Evolutionary conservation across 2,329 filamentous ascomycete genomes (phyloP).

Genomic region (Colletotrichum camelliae): DNA sequence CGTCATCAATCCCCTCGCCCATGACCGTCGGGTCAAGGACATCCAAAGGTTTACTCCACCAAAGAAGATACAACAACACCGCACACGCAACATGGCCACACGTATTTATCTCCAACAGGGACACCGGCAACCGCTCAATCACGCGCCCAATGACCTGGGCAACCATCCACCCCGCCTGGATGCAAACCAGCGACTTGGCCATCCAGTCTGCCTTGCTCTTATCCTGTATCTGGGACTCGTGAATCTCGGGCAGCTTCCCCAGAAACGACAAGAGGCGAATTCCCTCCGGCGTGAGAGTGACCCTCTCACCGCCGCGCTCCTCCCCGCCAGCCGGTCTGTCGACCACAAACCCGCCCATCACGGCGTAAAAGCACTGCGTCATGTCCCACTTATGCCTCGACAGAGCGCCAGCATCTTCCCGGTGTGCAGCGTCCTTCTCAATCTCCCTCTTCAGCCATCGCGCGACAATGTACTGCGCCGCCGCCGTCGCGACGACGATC

Average conservation of each 20-base stretch:
- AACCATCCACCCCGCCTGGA: slow-evolving; percentile 43
- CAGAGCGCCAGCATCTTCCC: neutral
- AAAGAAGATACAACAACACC: slow-evolving; percentile 35
- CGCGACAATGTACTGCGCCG: slow-evolving; percentile 27
- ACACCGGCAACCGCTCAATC: slow-evolving; percentile 34
- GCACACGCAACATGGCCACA: slow-evolving; percentile 38
- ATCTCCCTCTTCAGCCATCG: slow-evolving; percentile 15
- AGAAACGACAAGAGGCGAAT: slow-evolving; percentile 3
- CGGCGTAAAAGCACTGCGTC: slow-evolving; percentile 33
- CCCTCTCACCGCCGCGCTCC: neutral
- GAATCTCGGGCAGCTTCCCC: slow-evolving; percentile 4
- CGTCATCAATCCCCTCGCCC: neutral
- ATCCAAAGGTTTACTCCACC: slow-evolving; percentile 35
- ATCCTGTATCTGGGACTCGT: slow-evolving; percentile 31
- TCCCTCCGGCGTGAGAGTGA: slow-evolving; percentile 10
- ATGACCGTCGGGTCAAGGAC: slow-evolving; percentile 6
- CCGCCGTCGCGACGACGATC: slow-evolving; percentile 33
- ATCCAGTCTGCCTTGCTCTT: slow-evolving; percentile 39
- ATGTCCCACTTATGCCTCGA: slow-evolving; percentile 18
- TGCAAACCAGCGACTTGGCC: slow-evolving; percentile 36
- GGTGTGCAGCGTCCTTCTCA: neutral
- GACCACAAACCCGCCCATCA: slow-evolving; percentile 33
- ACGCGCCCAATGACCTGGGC: slow-evolving; percentile 36
- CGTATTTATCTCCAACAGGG: slow-evolving; percentile 39
- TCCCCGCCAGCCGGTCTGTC: slow-evolving; percentile 5